Base-by-base conservation (phyloP, 257 asterid species). In the Petrea volubilis region DNA sequence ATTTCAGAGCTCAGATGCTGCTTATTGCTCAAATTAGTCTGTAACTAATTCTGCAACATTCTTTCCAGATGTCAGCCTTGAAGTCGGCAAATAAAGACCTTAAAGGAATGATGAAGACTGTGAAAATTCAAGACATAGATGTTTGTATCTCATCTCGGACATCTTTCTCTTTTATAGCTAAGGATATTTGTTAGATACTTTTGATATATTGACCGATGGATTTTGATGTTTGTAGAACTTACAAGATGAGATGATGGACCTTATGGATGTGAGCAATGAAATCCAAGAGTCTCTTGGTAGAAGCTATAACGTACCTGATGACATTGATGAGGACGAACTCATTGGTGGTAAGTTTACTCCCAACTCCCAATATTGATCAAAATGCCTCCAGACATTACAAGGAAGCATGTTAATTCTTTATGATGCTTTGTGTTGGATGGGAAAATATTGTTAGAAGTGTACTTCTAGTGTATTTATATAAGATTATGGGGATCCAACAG, bases 231-330 rank as follows among this genome's bases (percentile, higher is more conserved):
- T 63, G 58, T 78, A 95, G 99, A 92, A 81, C 77, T 79, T 95
- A 73, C 99, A 95, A 92, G 99, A 95, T 82, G 97, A 95, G 79
- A 92, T 95, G 98, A 76, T 95, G 97, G 98, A 92, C 87, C 87
- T 95, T 74, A 95, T 95, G 99, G 99, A 92, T 77, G 96, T 90
- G 76, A 95, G 99, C 81, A 85, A 78, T 70, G 99, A 95, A 85
- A 90, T 95, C 78, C 99, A 95, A 78, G 98, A 95, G 77, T 78
- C 96, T 44, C 99, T 95, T 66, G 98, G 99, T 57, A 83, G 98
- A 83, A 95, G 97, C 89, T 95, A 95, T 74, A 88, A 70, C 67
- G 94, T 95, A 3, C 98, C 99, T 43, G 97, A 95, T 82, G 98
- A 95, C 84, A 82, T 95, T 49, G 98, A 95, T 68, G 98, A 95